These are phyloP conservation scores for Grosmannia serpens DNA, from an alignment of 2,329 filamentous ascomycete species.

Conservation along the genomic window DNA sequence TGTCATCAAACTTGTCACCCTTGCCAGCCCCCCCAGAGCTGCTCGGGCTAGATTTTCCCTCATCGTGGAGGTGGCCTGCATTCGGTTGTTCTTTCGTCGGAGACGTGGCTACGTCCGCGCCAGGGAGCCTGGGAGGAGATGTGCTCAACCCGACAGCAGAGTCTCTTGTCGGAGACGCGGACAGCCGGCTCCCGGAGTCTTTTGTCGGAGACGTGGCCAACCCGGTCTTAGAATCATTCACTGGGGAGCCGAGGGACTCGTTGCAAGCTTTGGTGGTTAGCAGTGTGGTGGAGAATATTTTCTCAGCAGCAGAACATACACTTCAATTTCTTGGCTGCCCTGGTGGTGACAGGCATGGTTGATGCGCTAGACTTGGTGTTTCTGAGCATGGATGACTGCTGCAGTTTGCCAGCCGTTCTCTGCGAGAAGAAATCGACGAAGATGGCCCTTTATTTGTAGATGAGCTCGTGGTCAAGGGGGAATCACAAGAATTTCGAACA, in stretches of 20 bases:
- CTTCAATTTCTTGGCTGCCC: neutral
- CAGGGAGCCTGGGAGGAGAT: no score
- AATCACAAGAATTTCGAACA: no score
- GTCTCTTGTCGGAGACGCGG: neutral
- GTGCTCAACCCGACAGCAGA: neutral
- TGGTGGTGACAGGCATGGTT: neutral
- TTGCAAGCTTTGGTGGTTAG: neutral
- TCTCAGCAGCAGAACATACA: neutral
- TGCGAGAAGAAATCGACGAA: no score
- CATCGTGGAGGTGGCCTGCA: neutral
- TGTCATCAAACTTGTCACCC: neutral
- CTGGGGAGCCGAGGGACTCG: neutral
- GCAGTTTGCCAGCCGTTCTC: neutral
- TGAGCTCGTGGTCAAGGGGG: no score
- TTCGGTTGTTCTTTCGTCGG: neutral
- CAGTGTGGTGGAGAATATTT: neutral
- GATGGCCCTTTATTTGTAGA: no score
- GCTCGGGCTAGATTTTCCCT: neutral
- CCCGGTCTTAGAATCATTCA: neutral
- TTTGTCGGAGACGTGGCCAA: neutral
- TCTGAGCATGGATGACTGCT: no score
- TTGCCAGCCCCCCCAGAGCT: neutral
- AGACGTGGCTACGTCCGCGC: neutral
- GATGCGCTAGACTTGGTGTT: neutral
- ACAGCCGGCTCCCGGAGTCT: neutral